Evolutionary conservation across 306 rosid genomes (phyloP), one percentile per base, ranked within the genome.

Genomic region (Malus sylvestris): DNA sequence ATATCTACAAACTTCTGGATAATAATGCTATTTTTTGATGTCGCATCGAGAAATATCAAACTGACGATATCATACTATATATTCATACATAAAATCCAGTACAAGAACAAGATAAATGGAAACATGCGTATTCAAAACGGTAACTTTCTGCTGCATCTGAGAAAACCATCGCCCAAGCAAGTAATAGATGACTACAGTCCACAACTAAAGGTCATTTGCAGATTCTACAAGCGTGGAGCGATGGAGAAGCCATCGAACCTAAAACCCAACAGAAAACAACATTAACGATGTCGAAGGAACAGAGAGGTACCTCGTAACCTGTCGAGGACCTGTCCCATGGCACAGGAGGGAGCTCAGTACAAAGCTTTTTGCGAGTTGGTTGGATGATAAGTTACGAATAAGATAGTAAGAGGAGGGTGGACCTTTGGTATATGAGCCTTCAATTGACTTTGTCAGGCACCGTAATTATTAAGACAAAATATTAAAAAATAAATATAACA

Each of bases 251-350:
- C 44, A 63, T 30, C n/a, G 16, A 30, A 63, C 15, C 22, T 3
- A 25, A 8, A 71, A 51, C 22, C 4, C 27, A 35, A 38, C 10
- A 2, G 46, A 13, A 45, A 46, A 45, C 8, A 35, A 35, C 35
- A 69, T 9, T 16, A 64, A 30, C 20, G 45, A 11, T 15, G 19
- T 64, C 45, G 23, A 64, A 32, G 35, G 22, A 16, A 64, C 19
- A 4, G 13, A 40, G 33, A 25, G 63, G 20, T 82, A 89, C 96
- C 96, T 74, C 82, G 82, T 20, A 91, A 25, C 68, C 61, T 86
- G 74, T 82, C 81, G 20, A 91, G 74, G 64, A 87, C 32, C 79
- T 91, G 91, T 65, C 93, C 91, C 96, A 91, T 91, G 81, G 55
- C 68, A 67, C 14, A 35, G 60, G 12, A 67, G 25, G 12, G 70